phyloP scores from a whole-genome alignment of 805 yeast species.

The Brettanomyces naardenensis region DNA sequence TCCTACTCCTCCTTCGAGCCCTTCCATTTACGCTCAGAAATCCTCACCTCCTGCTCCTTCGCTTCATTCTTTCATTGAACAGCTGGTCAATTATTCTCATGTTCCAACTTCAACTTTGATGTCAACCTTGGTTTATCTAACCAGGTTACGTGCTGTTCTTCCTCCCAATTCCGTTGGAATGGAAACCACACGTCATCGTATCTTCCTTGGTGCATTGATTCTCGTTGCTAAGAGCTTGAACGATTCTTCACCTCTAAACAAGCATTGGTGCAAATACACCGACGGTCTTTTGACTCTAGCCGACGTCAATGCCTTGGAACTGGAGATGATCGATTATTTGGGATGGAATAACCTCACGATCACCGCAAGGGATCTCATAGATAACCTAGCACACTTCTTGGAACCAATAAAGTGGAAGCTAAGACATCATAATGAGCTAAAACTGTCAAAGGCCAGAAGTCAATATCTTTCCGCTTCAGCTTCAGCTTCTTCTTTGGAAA shows the following conservation, averaged over 20 bases:
- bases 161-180: conserved; percentile 90
- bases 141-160: conserved; percentile 64
- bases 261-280: conserved; percentile 93
- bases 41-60: conserved; percentile 29
- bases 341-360: conserved; percentile 76
- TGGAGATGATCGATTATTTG: conserved; percentile 73
- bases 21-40: conserved; percentile 13
- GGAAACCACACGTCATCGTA: conserved; percentile 88
- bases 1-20: conserved; percentile 35
- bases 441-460: conserved; percentile 6
- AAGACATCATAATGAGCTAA: conserved; percentile 15
- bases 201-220: conserved; percentile 81
- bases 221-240: conserved; percentile 88
- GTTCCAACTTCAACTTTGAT: conserved; percentile 93
- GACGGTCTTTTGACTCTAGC: conserved; percentile 68
- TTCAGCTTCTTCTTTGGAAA: neutral
- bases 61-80: conserved; percentile 58
- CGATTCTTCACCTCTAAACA: conserved; percentile 91
- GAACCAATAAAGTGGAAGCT: conserved; percentile 58
- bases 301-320: conserved; percentile 87
- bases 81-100: conserved; percentile 69
- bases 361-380: conserved; percentile 58
- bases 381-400: conserved; percentile 68
- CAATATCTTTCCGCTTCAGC: neutral
- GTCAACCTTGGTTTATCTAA: conserved; percentile 82